phyloP scores from a whole-genome alignment of 352 stramenopile species.

The Pelagophyceae sp. region DNA sequence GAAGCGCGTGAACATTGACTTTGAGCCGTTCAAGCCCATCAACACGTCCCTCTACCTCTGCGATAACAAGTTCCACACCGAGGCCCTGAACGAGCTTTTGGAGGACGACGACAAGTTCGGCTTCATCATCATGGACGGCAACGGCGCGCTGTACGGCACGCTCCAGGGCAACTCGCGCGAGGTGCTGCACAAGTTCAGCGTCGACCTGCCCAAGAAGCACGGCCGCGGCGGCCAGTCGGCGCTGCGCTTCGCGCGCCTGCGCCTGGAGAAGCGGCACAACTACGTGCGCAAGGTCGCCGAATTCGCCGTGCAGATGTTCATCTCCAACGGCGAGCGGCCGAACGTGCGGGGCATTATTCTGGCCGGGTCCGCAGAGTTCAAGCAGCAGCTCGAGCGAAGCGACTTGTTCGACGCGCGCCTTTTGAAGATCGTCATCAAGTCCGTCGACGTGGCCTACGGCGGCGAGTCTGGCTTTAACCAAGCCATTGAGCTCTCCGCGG shows the following conservation, averaged over 20 bases:
- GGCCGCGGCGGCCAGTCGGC: slow-evolving; percentile 96
- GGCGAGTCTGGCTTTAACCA: slow-evolving; percentile 99
- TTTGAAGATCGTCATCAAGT: slow-evolving; percentile 90
- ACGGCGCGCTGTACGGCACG: slow-evolving; percentile 93
- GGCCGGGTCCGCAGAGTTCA: slow-evolving; percentile 97
- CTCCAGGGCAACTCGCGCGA: slow-evolving; percentile 77
- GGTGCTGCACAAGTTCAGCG: slow-evolving; percentile 87
- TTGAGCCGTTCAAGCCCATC: slow-evolving; percentile 98
- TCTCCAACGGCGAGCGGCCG: slow-evolving; percentile 86
- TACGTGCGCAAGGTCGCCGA: slow-evolving; percentile 98
- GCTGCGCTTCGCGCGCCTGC: slow-evolving; percentile 96
- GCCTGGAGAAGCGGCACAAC: slow-evolving; percentile 98
- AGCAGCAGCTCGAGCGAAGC: slow-evolving; percentile 86
- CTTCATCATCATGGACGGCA: slow-evolving; percentile 99
- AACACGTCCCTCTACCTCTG: slow-evolving; percentile 99
- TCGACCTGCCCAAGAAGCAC: slow-evolving; percentile 97
- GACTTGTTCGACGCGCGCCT: slow-evolving; percentile 91
- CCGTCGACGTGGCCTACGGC: slow-evolving; percentile 98
- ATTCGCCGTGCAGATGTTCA: slow-evolving; percentile 94
- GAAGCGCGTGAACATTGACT: slow-evolving; percentile 98
- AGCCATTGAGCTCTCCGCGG: slow-evolving; percentile 93
- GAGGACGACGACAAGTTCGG: slow-evolving; percentile 98
- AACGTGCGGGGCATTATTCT: slow-evolving; percentile 96
- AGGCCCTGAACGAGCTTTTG: slow-evolving; percentile 92
- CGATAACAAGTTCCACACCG: slow-evolving; percentile 99